Percentiles rank a stretch among this genome's conserved stretches.
Evolutionary conservation across 352 stramenopile species (phyloP).

Genomic region (Thraustochytrium striatum): DNA sequence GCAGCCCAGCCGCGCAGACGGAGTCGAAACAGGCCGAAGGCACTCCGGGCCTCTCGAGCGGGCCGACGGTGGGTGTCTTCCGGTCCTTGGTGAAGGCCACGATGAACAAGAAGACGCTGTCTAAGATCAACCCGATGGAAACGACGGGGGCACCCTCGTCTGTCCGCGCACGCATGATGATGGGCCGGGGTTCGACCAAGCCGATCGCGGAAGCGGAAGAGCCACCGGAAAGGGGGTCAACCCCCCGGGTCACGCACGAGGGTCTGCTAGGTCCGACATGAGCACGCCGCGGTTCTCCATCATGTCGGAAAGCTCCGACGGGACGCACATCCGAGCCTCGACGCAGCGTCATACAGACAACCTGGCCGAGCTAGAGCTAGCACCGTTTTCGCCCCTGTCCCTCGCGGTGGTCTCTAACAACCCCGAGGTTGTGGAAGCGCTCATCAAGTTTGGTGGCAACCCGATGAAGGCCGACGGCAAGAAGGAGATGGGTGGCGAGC

Average conservation of each 20-base stretch:
- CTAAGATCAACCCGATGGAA: not conserved
- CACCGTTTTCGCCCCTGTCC: slow-evolving; percentile 15
- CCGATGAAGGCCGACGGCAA: slow-evolving; percentile 16
- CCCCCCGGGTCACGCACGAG: no score
- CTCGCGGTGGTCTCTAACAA: slow-evolving; percentile 28
- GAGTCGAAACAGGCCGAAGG: not conserved
- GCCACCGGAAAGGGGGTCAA: no score
- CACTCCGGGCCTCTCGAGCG: no score
- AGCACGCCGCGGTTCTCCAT: no score
- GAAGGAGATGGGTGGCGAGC: not conserved
- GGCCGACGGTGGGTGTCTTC: not conserved
- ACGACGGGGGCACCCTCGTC: not conserved
- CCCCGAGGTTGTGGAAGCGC: slow-evolving; percentile 28
- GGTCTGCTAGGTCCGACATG: no score
- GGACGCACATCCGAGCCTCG: no score
- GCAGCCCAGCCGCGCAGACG: not conserved
- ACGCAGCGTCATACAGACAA: no score
- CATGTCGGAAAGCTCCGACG: no score
- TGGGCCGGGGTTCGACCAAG: no score
- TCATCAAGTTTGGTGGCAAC: slow-evolving; percentile 34
- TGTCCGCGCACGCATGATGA: no score
- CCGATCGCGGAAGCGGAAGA: no score
- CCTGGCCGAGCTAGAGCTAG: not conserved
- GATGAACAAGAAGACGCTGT: not conserved
- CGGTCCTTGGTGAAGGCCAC: not conserved